Percentiles rank a stretch among this genome's conserved stretches.
Evolutionary conservation across 805 yeast species (phyloP).

Genomic region (Pichia manshurica): DNA sequence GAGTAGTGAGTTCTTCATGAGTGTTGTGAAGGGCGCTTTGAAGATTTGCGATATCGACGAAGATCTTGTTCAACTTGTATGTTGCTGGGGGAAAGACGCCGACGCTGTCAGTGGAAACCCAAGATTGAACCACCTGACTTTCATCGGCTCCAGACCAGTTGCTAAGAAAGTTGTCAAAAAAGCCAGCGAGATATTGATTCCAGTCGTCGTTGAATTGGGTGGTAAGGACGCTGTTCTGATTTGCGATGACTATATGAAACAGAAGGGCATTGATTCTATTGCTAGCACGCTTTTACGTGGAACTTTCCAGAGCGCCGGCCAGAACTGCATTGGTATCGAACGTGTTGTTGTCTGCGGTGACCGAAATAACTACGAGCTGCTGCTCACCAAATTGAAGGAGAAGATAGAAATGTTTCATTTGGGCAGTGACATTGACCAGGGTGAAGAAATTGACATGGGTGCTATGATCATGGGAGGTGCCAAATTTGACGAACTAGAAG

Average conservation of each 20-base stretch:
- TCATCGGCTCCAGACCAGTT: conserved; percentile 92
- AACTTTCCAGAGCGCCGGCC: conserved; percentile 95
- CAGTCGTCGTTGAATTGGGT: conserved; percentile 92
- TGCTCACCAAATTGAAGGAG: conserved; percentile 50
- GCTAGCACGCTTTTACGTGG: conserved; percentile 90
- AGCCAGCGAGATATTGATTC: conserved; percentile 84
- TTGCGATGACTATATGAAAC: conserved; percentile 68
- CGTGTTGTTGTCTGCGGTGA: conserved; percentile 75
- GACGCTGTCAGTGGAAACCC: conserved; percentile 81
- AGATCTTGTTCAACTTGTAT: conserved; percentile 78
- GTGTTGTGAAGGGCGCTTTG: conserved; percentile 66
- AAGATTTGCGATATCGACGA: conserved; percentile 71
- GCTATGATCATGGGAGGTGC: conserved; percentile 77
- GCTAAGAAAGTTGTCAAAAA: conserved; percentile 82
- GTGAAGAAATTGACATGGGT: conserved; percentile 91
- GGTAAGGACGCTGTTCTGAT: conserved; percentile 93
- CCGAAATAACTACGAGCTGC: conserved; percentile 50
- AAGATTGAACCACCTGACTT: conserved; percentile 80
- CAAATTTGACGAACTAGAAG: conserved; percentile 64
- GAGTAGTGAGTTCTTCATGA: conserved; percentile 79
- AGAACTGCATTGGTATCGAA: conserved; percentile 96
- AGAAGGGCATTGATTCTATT: conserved; percentile 38
- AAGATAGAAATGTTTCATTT: conserved; percentile 61
- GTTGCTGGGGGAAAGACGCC: conserved; percentile 82
- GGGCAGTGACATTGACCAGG: conserved; percentile 90